A percentile compares a stretch with the other conserved stretches of the same genome.
phyloP scores from a whole-genome alignment of 495 filamentous ascomycete genomes.

The Tuber indicum region DNA sequence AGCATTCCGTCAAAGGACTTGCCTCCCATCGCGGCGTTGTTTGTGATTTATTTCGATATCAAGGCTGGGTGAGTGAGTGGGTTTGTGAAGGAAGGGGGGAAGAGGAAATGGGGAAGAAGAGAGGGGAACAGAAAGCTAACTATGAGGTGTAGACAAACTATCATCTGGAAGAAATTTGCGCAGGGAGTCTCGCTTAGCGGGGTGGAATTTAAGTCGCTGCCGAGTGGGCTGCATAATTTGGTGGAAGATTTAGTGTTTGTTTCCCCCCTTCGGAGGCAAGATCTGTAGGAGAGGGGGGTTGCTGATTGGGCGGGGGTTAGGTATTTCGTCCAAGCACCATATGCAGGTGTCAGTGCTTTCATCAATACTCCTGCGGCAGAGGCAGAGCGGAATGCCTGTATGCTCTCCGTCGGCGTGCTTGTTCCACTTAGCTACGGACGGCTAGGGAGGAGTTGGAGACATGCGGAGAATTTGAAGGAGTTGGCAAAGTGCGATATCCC shows the following conservation, averaged over 20 bases:
- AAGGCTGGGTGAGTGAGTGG: conserved; percentile 60
- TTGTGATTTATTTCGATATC: conserved; percentile 80
- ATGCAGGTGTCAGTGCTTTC: conserved; percentile 90
- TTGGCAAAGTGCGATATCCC: conserved; percentile 56
- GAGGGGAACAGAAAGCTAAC: conserved; percentile 9
- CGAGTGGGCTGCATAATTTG: conserved; percentile 86
- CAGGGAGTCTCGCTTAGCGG: conserved; percentile 78
- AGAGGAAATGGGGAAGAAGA: too few species aligned
- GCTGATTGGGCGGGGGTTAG: conserved; percentile 40
- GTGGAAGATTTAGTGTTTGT: conserved; percentile 73
- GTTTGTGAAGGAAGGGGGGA: background rate
- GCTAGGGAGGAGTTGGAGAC: conserved; percentile 81
- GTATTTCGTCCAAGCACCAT: conserved; percentile 76
- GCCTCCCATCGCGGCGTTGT: conserved; percentile 73
- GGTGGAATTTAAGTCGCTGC: conserved; percentile 89
- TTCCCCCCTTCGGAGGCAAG: background rate
- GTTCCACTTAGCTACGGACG: conserved; percentile 81
- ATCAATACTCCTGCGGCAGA: conserved; percentile 71
- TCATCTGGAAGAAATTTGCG: conserved; percentile 72
- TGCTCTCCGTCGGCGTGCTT: conserved; percentile 83
- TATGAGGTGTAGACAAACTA: conserved; percentile 56
- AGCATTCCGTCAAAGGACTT: conserved; percentile 48
- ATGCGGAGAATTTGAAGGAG: conserved; percentile 67
- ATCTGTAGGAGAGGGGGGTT: background rate
- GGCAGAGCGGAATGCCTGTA: conserved; percentile 75